phyloP scores from a whole-genome alignment of 192 early-diverging fungal species.

The Backusella liffmaniae region DNA sequence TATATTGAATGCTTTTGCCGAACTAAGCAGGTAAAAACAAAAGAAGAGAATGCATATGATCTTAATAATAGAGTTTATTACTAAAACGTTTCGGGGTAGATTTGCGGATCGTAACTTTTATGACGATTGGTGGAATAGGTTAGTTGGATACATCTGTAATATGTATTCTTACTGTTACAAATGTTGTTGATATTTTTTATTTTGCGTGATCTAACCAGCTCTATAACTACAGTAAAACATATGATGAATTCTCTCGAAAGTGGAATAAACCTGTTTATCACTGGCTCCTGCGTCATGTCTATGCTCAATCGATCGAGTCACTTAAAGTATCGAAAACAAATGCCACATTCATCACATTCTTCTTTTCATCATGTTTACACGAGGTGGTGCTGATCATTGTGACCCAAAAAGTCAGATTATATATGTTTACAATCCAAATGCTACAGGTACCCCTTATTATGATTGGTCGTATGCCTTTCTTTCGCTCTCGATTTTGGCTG shows the following conservation, averaged over 20 bases:
- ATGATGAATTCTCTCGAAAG: slow-evolving; percentile 93
- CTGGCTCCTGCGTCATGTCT: slow-evolving; percentile 89
- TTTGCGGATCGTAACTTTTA: slow-evolving; percentile 98
- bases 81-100: slow-evolving; percentile 26
- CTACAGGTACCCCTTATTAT: slow-evolving; percentile 87
- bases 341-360: slow-evolving; percentile 79
- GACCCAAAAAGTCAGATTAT: slow-evolving; percentile 65
- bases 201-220: background rate
- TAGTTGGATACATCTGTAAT: background rate
- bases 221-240: slow-evolving; percentile 49
- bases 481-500: slow-evolving; percentile 62
- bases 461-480: slow-evolving; percentile 52
- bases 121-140: slow-evolving; percentile 97
- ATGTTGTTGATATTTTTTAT: background rate
- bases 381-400: slow-evolving; percentile 79
- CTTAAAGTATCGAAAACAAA: slow-evolving; percentile 65
- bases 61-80: background rate
- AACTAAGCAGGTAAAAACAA: slow-evolving; percentile 68
- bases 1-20: slow-evolving; percentile 95
- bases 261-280: slow-evolving; percentile 98
- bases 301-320: slow-evolving; percentile 75
- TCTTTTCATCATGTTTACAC: slow-evolving; percentile 75
- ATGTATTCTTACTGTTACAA: background rate
- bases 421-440: slow-evolving; percentile 86
- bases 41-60: background rate